Percentiles rank a stretch among this genome's conserved stretches.
phyloP scores from a whole-genome alignment of 148 eudicot species.

The Persicaria maculosa region DNA sequence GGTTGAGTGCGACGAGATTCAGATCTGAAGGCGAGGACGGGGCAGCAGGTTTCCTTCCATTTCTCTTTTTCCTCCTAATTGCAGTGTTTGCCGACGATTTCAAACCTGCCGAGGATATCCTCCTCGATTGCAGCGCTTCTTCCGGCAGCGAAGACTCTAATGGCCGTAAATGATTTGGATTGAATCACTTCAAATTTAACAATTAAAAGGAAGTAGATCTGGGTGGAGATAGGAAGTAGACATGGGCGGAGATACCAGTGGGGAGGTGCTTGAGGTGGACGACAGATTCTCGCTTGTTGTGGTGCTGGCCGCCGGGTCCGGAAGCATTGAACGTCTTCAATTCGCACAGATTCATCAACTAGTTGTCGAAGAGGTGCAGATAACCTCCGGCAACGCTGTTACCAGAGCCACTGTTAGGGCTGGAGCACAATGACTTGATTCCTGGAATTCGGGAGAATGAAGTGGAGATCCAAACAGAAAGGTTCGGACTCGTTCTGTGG shows the following conservation, averaged over 20 bases:
- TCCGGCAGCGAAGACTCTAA: conserved; percentile 40
- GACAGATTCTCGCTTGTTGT: conserved; percentile 86
- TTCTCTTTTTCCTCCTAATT: conserved; percentile 21
- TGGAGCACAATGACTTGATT: conserved; percentile 6
- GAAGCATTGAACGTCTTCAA: conserved; percentile 67
- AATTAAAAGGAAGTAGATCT: conserved; percentile 29
- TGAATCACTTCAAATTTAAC: background rate
- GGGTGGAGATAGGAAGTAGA: too few relatives aligned
- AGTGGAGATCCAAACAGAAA: conserved; percentile 4
- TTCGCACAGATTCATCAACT: conserved; percentile 65
- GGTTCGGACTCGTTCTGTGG: background rate
- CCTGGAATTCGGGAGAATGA: background rate
- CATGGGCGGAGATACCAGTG: conserved; percentile 78
- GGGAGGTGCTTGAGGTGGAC: conserved; percentile 86
- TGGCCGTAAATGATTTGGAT: conserved; percentile 20
- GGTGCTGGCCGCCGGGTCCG: conserved; percentile 98
- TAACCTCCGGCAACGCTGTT: conserved; percentile 22
- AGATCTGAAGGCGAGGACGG: too few relatives aligned
- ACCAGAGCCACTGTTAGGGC: background rate
- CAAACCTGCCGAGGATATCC: conserved; percentile 48
- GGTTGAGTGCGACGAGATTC: too few relatives aligned
- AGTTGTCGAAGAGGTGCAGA: conserved; percentile 53
- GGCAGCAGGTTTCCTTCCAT: too few relatives aligned
- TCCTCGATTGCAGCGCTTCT: conserved; percentile 64
- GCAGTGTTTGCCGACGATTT: conserved; percentile 44